Evolutionary conservation across 495 filamentous ascomycete species (phyloP).

Genomic region (Thermothielavioides terrestris): DNA sequence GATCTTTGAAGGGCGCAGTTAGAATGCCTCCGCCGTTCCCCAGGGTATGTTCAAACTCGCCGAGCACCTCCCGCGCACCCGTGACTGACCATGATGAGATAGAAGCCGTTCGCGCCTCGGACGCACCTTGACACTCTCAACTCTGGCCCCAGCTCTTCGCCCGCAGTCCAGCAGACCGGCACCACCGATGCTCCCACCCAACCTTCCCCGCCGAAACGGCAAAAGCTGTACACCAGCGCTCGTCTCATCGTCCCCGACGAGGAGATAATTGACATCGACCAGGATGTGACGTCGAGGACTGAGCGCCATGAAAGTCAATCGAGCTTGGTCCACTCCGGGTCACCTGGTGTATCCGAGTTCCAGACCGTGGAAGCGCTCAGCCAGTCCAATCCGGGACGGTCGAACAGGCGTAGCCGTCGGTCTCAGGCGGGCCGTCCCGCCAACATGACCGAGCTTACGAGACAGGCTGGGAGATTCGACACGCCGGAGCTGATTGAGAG

Average conservation of each 20-base stretch:
- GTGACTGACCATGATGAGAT: neutral
- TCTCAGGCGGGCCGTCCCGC: neutral
- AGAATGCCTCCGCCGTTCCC: slow-evolving; percentile 5
- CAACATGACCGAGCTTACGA: neutral
- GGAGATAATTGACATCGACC: slow-evolving; percentile 18
- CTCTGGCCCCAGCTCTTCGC: neutral
- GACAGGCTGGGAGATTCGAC: neutral
- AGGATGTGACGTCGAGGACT: slow-evolving; percentile 4
- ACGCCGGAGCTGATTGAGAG: neutral
- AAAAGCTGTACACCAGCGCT: slow-evolving; percentile 10
- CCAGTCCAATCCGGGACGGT: neutral
- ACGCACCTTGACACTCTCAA: slow-evolving; percentile 9
- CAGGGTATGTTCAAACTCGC: neutral
- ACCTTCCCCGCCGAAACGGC: slow-evolving; percentile 22
- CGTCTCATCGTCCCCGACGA: neutral
- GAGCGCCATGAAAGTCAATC: slow-evolving; percentile 12
- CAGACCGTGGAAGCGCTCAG: slow-evolving; percentile 6
- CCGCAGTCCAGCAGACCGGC: neutral
- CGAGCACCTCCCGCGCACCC: neutral
- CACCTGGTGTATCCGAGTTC: slow-evolving; percentile 16
- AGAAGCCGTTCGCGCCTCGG: neutral
- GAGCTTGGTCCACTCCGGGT: slow-evolving; percentile 8
- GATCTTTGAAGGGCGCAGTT: slow-evolving; percentile 16
- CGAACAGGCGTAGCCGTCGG: slow-evolving; percentile 8
- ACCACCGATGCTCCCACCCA: neutral